Evolutionary conservation across 768 basidiomycete genomes (phyloP).

Genomic region (Austroboletus eburneus): DNA sequence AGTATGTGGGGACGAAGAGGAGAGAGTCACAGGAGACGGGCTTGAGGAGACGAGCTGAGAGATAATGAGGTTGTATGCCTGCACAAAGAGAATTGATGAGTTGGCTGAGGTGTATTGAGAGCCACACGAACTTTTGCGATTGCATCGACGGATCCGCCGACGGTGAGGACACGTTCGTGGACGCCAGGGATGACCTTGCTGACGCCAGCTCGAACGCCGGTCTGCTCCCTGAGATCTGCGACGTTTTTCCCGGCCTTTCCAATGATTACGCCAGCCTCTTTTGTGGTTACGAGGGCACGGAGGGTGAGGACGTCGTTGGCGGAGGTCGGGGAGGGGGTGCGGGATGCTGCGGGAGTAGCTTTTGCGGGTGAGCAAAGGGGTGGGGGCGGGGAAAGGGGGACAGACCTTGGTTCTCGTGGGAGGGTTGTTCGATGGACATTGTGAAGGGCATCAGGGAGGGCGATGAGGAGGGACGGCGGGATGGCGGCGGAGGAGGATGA

Average conservation of each 20-base stretch:
- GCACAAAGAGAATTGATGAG: constrained; percentile 13
- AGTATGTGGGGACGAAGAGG: constrained; percentile 64
- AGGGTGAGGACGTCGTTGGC: constrained; percentile 79
- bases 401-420: constrained; percentile 53
- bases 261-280: constrained; percentile 96
- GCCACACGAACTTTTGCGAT: constrained; percentile 71
- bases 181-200: constrained; percentile 98
- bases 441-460: constrained; percentile 29
- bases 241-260: constrained; percentile 97
- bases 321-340: constrained; percentile 63
- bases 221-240: constrained; percentile 91
- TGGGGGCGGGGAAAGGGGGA: constrained; percentile 8
- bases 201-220: constrained; percentile 97
- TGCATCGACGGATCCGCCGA: constrained; percentile 87
- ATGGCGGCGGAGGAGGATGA: constrained; percentile 4
- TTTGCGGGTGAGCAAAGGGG: constrained; percentile 1
- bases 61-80: constrained; percentile 96
- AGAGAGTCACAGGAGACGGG: constrained; percentile 65
- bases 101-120: background rate
- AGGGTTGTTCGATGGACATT: constrained; percentile 66
- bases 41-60: constrained; percentile 82
- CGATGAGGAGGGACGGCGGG: constrained; percentile 15
- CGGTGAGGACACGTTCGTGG: constrained; percentile 94
- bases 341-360: constrained; percentile 64
- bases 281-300: constrained; percentile 92